Evolutionary conservation across 2,329 filamentous ascomycete genomes (phyloP).

Genomic region (Ascochyta pisi): DNA sequence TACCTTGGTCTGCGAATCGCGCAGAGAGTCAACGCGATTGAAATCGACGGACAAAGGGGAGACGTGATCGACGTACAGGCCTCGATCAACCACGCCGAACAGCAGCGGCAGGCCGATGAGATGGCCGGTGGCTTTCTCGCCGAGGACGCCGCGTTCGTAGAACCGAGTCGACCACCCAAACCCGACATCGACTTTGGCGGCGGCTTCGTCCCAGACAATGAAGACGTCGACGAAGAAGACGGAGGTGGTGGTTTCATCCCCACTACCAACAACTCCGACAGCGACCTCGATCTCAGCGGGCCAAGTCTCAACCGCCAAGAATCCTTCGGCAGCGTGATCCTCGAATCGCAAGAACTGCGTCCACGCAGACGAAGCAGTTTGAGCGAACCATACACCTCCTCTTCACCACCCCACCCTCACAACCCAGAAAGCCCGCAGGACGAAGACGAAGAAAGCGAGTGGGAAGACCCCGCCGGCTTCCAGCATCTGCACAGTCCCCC

Average conservation of each 20-base stretch:
- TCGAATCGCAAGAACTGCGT: conserved; percentile 37
- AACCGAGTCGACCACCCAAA: conserved; percentile 23
- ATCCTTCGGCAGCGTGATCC: conserved; percentile 39
- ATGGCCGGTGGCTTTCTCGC: conserved; percentile 52
- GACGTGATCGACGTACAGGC: conserved; percentile 38
- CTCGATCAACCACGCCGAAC: conserved; percentile 40
- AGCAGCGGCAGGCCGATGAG: conserved; percentile 35
- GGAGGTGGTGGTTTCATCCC: conserved; percentile 17
- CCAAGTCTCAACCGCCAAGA: conserved; percentile 43
- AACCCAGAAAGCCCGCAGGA: not conserved
- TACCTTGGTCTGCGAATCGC: conserved; percentile 71
- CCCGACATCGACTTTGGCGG: conserved; percentile 19
- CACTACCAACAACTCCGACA: conserved; percentile 17
- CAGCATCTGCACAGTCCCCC: not conserved
- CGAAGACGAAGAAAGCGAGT: conserved; percentile 14
- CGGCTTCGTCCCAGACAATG: conserved; percentile 31
- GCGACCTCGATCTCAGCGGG: conserved; percentile 5
- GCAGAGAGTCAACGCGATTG: conserved; percentile 70
- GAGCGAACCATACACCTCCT: conserved; percentile 17
- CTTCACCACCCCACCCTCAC: not conserved
- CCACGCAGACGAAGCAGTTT: conserved; percentile 33
- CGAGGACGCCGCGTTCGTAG: conserved; percentile 57
- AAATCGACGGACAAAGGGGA: conserved; percentile 43
- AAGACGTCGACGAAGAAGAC: not conserved
- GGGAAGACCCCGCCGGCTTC: conserved; percentile 18